A percentile compares a stretch with the other conserved stretches of the same genome.
Evolutionary conservation across 352 stramenopile genomes (phyloP).

Genomic region (Phytopythium aichiense): DNA sequence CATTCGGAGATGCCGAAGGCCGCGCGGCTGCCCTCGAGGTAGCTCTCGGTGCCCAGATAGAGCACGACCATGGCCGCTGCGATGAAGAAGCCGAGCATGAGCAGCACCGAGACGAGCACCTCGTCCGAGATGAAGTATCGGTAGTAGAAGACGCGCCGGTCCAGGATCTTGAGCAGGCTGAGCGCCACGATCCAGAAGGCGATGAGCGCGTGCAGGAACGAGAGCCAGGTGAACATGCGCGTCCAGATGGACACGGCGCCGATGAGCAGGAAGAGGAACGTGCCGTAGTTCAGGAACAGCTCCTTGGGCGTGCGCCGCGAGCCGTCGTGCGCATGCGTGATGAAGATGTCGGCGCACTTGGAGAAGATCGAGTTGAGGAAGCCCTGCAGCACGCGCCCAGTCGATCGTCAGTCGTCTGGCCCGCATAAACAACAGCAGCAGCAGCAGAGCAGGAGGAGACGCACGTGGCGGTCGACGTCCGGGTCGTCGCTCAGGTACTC

Average conservation of each 20-base stretch:
- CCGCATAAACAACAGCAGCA: background rate
- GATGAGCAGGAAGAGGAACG: slow-evolving; percentile 83
- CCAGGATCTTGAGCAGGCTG: slow-evolving; percentile 74
- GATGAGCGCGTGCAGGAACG: slow-evolving; percentile 71
- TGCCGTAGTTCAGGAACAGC: slow-evolving; percentile 85
- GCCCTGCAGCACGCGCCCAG: slow-evolving; percentile 22
- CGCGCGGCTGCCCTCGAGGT: slow-evolving; percentile 81
- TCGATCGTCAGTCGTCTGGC: too few species aligned
- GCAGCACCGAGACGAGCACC: slow-evolving; percentile 70
- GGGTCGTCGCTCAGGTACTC: slow-evolving; percentile 81
- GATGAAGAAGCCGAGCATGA: slow-evolving; percentile 83
- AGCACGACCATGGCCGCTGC: slow-evolving; percentile 79
- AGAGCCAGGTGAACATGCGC: slow-evolving; percentile 79
- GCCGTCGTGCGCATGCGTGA: slow-evolving; percentile 62
- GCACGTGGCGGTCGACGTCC: slow-evolving; percentile 68
- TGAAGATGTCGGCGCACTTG: slow-evolving; percentile 75
- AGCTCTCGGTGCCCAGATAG: slow-evolving; percentile 81
- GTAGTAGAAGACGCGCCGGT: slow-evolving; percentile 87
- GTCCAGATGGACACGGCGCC: slow-evolving; percentile 84
- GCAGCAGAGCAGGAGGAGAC: slow-evolving; percentile 6
- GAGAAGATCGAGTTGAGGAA: slow-evolving; percentile 78
- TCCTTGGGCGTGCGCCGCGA: slow-evolving; percentile 69
- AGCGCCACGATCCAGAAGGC: slow-evolving; percentile 61
- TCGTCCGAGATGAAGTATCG: slow-evolving; percentile 87
- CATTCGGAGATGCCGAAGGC: slow-evolving; percentile 68